Percentiles rank a stretch among this genome's conserved stretches.
Evolutionary conservation across 768 basidiomycete species (phyloP).

Genomic region (Phylloporus sp.): DNA sequence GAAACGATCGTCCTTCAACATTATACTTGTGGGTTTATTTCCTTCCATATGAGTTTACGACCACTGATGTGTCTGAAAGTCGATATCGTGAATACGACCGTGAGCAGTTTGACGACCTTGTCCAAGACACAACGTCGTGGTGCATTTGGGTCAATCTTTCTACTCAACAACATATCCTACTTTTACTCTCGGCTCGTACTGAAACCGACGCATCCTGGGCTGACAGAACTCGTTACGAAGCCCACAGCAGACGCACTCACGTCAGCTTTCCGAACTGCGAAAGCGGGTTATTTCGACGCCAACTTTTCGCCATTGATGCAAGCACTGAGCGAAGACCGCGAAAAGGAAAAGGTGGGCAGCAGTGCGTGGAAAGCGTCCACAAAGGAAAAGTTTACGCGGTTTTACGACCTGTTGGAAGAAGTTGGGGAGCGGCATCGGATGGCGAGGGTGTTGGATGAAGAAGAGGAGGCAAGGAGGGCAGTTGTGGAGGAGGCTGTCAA

Average conservation of each 20-base stretch:
- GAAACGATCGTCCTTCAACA: conserved; percentile 67
- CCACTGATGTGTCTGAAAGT: conserved; percentile 37
- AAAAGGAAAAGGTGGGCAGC: conserved; percentile 44
- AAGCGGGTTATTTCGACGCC: conserved; percentile 79
- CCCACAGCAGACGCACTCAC: conserved; percentile 60
- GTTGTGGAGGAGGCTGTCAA: conserved; percentile 73
- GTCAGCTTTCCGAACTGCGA: conserved; percentile 73
- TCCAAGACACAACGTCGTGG: conserved; percentile 58
- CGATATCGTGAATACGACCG: conserved; percentile 67
- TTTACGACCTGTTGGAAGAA: conserved; percentile 79
- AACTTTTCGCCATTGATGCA: conserved; percentile 81
- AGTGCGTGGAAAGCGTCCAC: conserved; percentile 49
- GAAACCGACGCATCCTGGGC: conserved; percentile 43
- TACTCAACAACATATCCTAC: conserved; percentile 77
- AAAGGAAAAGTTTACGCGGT: conserved; percentile 81
- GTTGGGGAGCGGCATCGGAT: conserved; percentile 71
- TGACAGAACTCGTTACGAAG: conserved; percentile 53
- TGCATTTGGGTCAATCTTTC: conserved; percentile 68
- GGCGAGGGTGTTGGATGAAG: conserved; percentile 68
- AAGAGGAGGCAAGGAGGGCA: conserved; percentile 52
- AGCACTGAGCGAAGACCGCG: conserved; percentile 44
- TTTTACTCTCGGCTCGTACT: conserved; percentile 57
- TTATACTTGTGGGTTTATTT: conserved; percentile 55
- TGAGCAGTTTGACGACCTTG: conserved; percentile 59
- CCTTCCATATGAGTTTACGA: not conserved